A percentile compares a stretch with the other conserved stretches of the same genome.
These are phyloP conservation scores for Syzygium grande DNA, from an alignment of 345 rosid species.

Conservation along the genomic window DNA sequence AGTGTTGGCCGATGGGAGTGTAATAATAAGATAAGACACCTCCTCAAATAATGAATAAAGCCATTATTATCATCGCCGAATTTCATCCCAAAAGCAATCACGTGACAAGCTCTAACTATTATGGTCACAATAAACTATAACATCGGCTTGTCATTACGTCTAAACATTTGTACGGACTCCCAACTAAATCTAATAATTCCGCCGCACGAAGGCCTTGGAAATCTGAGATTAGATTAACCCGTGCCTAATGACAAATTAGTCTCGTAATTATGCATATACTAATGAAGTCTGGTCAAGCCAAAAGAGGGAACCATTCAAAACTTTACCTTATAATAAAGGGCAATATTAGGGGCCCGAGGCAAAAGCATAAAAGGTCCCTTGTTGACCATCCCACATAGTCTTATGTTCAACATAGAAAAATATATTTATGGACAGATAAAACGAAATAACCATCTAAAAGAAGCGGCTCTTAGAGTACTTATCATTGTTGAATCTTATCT, in stretches of 20 bases:
- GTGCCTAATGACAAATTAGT: not conserved
- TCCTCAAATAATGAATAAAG: not conserved
- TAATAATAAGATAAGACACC: not conserved
- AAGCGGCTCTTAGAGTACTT: not conserved
- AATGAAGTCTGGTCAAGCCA: not conserved
- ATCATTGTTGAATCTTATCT: not conserved
- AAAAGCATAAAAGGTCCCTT: not conserved
- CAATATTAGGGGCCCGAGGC: conserved; percentile 7
- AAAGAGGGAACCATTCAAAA: not conserved
- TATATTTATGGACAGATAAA: not conserved
- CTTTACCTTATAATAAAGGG: not conserved
- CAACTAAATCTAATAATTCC: not conserved
- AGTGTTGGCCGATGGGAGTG: not conserved
- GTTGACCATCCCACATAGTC: conserved; percentile 4
- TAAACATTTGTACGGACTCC: not conserved
- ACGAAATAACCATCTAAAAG: not conserved
- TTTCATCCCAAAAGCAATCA: not conserved
- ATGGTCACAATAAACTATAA: not conserved
- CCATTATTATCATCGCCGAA: not conserved
- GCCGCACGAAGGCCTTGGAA: not conserved
- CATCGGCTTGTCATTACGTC: not conserved
- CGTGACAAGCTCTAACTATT: not conserved
- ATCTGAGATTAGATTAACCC: not conserved
- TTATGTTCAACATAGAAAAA: not conserved
- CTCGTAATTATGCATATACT: not conserved